A percentile compares a stretch with the other conserved stretches of the same genome.
Evolutionary conservation across 2,329 filamentous ascomycete genomes (phyloP).

Genomic region (Cladosporium colombiae): DNA sequence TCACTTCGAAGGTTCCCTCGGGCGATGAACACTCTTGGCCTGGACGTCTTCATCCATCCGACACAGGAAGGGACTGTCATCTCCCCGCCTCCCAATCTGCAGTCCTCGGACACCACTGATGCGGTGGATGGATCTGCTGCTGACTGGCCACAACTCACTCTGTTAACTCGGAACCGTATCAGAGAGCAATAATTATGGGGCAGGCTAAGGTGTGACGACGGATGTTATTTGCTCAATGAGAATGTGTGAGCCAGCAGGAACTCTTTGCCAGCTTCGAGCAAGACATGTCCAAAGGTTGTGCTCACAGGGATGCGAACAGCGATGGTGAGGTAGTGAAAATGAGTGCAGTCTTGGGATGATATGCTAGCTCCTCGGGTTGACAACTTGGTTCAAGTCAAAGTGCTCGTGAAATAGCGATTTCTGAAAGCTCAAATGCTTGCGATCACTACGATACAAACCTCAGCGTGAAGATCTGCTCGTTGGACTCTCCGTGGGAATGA

Average conservation of each 20-base stretch:
- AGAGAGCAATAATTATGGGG: background rate
- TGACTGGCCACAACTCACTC: background rate
- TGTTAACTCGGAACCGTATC: background rate
- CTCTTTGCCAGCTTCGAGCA: background rate
- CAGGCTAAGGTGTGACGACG: background rate
- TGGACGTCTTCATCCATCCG: background rate
- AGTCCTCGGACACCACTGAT: background rate
- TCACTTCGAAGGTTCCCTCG: background rate
- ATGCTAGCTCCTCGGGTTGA: background rate
- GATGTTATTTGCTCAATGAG: background rate
- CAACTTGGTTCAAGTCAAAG: background rate
- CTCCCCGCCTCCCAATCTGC: background rate
- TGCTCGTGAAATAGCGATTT: background rate
- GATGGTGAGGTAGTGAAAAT: background rate
- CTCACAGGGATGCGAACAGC: background rate
- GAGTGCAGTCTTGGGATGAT: background rate
- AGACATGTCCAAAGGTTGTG: background rate
- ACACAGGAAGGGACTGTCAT: background rate
- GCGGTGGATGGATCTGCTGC: background rate
- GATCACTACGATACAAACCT: background rate
- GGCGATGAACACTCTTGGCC: background rate
- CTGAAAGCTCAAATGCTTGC: background rate
- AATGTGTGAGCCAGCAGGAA: background rate
- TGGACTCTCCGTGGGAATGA: background rate
- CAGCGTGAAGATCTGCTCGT: background rate